Evolutionary conservation across 345 rosid genomes (phyloP).

Genomic region (Alliaria petiolata): DNA sequence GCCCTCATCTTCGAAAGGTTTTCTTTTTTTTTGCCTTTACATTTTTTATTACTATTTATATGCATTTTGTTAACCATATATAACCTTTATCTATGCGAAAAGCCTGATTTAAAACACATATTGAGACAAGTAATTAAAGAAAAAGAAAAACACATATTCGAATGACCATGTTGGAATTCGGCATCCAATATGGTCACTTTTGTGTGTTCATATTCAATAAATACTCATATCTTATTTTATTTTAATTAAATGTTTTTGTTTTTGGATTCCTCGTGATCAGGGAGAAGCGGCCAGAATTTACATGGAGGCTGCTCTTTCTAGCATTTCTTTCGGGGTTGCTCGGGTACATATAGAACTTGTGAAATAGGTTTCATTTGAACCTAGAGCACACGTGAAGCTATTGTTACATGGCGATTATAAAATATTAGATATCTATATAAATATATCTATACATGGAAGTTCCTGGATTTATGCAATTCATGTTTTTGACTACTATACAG

Average conservation of each 20-base stretch:
- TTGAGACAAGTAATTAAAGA: background rate
- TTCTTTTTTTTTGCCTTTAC: too few species aligned
- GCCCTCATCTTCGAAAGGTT: conserved; percentile 41
- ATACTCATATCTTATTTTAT: background rate
- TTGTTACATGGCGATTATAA: background rate
- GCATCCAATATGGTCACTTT: background rate
- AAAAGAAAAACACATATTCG: background rate
- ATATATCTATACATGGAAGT: background rate
- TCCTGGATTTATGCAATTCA: background rate
- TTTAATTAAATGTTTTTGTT: background rate
- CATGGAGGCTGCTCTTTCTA: conserved; percentile 42
- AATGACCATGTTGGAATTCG: background rate
- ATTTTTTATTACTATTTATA: background rate
- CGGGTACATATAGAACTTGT: conserved; percentile 37
- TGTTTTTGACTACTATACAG: conserved; percentile 12
- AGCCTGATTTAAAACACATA: background rate
- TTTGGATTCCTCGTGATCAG: conserved; percentile 18
- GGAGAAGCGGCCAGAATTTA: conserved; percentile 42
- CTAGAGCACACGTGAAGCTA: background rate
- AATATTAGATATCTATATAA: background rate
- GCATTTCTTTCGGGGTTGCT: conserved; percentile 45
- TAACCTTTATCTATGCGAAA: background rate
- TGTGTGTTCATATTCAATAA: background rate
- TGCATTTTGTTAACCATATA: background rate
- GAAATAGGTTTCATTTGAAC: background rate